Base-by-base conservation (phyloP, 768 basidiomycete species). In the Macrocybe gigantea region DNA sequence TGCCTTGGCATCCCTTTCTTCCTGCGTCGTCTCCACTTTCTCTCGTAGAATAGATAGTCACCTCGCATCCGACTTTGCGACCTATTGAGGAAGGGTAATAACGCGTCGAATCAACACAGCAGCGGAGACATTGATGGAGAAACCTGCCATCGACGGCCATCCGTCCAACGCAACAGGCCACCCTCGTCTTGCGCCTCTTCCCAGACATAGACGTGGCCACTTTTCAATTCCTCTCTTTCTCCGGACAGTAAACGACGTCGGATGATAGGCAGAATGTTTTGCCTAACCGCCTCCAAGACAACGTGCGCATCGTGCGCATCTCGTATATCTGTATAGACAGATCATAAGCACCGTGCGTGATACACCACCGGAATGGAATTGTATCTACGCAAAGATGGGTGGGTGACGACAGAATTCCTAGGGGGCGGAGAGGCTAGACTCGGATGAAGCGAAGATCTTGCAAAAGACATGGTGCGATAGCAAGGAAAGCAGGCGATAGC, bases 11-110 rank as follows among this genome's bases (percentile, higher is more conserved):
- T 87, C 84, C 53, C 82, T 78, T 60, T 88, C 87, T 58, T 87
- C 88, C 50, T 83, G 80, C 1, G 85, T 89, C 0, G 82, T 84
- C 55, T 86, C 86, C 43, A 87, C 81, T 58, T 88, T 88, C 61
- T 88, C 86, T 88, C 88, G 54, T 90, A 90, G 64, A 88, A 89
- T 11, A 90, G 68, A 59, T 87, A 89, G 60, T 86, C 87, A 14
- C 82, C 86, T 22, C 85, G 72, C 88, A 90, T 90, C 49, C 88
- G 70, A 63, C 88, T 89, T 60, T 89, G 88, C 1, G 88, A 89
- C 86, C 87, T 88, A 52, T 12, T 11, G 34, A 22, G 8, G 32
- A 33, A 34, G 22, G 38, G 7, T 31, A 31, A 22, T 53, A 6
- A 22, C 22, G 22, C 22, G 2, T 22, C 22, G 22, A 22, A 4